Base-by-base conservation (phyloP, 1,284 basidiomycete species). In the Phlebopus sp. region DNA sequence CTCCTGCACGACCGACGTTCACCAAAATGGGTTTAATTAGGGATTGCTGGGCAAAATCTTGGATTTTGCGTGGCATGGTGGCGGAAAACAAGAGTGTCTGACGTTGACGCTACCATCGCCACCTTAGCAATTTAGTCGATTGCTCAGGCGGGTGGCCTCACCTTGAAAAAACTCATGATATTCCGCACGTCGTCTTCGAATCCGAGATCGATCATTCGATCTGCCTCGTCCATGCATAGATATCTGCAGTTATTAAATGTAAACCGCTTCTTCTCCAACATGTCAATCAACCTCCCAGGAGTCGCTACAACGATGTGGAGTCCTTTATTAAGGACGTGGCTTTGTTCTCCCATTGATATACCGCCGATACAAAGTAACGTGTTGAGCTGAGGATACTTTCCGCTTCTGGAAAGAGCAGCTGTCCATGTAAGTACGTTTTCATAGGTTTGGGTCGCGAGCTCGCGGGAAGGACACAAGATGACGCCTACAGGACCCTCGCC, bases 101-200 rank as follows among this genome's bases (percentile, higher is more conserved):
- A 3, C 96, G 81, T 79, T 99, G 97, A 54, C 90, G 82, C 89
- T 93, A 40, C 7, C 18, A 35, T 30, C n/a, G 11, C 13, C 29
- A 58, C 19, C 52, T 41, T 46, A 49, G 47, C 21, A 46, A 58
- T 37, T 64, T 49, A 37, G 45, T 43, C 27, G 44, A 46, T 36
- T 39, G 4, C 36, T 4, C 9, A 35, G 40, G 17, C 25, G 6
- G 7, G 15, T 14, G 30, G 18, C 60, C 77, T 42, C 51, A 90
- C 91, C 74, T 90, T 95, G 78, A 98, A 98, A 68, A 92, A 97
- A 57, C 89, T 93, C 92, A 99, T 97, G 60, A 99, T 97, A 62
- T 94, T 96, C 49, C 96, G 79, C 23, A 99, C 94, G 60, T 99
- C 96, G 49, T 99, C 97, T 68, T 99, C 97, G 60, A 99, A 99